Percentiles rank a stretch among this genome's conserved stretches.
These are phyloP conservation scores for Micromonas commoda DNA, from an alignment of 139 green algal genomes.

Conservation along the genomic window DNA sequence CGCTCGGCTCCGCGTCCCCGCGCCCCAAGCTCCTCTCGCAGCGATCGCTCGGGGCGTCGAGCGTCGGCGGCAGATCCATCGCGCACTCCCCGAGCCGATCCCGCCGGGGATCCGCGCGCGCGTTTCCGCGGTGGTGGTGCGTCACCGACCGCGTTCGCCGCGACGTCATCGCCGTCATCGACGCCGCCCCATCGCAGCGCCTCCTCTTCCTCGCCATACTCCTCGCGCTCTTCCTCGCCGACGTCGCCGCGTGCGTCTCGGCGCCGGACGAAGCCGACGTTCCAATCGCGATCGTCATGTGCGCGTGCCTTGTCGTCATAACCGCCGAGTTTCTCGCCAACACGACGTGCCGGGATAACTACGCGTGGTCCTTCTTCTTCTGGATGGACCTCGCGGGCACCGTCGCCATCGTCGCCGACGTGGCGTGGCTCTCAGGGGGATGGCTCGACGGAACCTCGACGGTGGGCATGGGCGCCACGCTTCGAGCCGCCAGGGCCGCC, in stretches of 20 bases:
- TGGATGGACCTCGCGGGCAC: slow-evolving; percentile 35
- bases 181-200: slow-evolving; percentile 10
- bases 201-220: slow-evolving; percentile 22
- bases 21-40: not conserved
- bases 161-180: slow-evolving; percentile 17
- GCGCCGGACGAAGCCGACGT: not conserved
- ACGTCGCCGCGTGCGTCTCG: slow-evolving; percentile 10
- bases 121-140: too few species aligned
- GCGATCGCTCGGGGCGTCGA: not conserved
- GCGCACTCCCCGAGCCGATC: too few species aligned
- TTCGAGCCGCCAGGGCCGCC: slow-evolving; percentile 19
- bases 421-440: slow-evolving; percentile 21
- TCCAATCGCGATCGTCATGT: slow-evolving; percentile 4
- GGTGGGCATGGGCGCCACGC: not conserved
- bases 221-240: slow-evolving; percentile 27
- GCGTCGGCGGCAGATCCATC: too few species aligned
- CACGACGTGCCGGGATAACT: slow-evolving; percentile 4
- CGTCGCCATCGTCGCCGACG: slow-evolving; percentile 24
- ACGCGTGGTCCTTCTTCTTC: slow-evolving; percentile 28
- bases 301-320: slow-evolving; percentile 8
- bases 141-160: too few species aligned
- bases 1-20: not conserved
- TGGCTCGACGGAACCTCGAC: slow-evolving; percentile 11
- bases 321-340: slow-evolving; percentile 20
- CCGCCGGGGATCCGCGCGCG: not conserved